Base-by-base conservation (phyloP, 1,284 basidiomycete genomes). In the Neolentinus lepideus region DNA sequence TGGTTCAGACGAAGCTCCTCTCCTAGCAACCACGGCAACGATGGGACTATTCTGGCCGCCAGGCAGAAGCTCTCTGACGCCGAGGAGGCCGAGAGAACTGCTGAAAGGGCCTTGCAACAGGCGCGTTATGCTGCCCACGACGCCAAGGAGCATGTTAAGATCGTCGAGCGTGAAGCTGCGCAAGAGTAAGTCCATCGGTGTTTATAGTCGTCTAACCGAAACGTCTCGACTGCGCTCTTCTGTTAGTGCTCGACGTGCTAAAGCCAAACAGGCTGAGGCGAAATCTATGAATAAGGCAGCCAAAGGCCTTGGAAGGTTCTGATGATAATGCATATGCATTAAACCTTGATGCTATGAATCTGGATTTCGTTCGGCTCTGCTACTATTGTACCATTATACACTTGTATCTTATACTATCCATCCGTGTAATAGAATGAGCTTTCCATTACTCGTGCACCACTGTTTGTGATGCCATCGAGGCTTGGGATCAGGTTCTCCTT, bases 221-320 rank as follows among this genome's bases (percentile, higher is more conserved):
- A 50, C 48, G 25, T 26, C 21, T 59, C 29, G n/a, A 31, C 29
- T 12, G 29, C 6, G 6, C 29, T 31, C 29, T 53, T 60, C 21
- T 57, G 54, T n/a, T 60, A 84, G 83, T 52, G 73, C 77, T 12
- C 71, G 70, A 55, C 77, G 79, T 54, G 81, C 82, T 11, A 79
- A 78, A 64, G 73, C 75, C 6, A 85, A 84, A 64, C 79, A 81
- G 62, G 75, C 75, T 24, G 79, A 83, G 60, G 77, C 78, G 2
- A 81, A 81, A 67, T 69, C 70, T 25, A 77, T 86, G 61, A 77
- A 72, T 66, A 83, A 80, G 69, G 75, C 69, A 55, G 77, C 77
- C 11, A 72, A 73, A 53, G 71, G 73, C 46, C 76, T 85, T 54
- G 83, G 83, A 14, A 73, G 81, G 26, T 80, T 83, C 62, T 79